Evolutionary conservation across 2,329 filamentous ascomycete species (phyloP), one percentile per base, ranked within the genome.

Genomic region (Ascochyta pisi): DNA sequence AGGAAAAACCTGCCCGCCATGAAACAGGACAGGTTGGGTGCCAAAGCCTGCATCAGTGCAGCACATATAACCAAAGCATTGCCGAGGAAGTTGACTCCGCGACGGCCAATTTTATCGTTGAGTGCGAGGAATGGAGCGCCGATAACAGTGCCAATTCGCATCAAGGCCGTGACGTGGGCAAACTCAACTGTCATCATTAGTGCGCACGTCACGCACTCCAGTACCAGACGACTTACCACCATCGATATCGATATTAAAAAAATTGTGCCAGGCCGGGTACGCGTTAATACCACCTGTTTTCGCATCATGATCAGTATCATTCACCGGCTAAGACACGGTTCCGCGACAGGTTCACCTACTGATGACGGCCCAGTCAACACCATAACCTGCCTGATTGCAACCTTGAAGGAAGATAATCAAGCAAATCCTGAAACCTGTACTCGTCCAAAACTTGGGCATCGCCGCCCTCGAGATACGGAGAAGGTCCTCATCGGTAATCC

Each of bases 281-380:
- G 78, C 70, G 52, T 82, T 81, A 56, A 82, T 80, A 35, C 78
- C 77, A 35, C 52, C 52, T 55, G 4, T 19, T 3, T 9, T 29
- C 34, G 35, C 24, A 27, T 19, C 16, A 13, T 13, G 7, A 16
- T 50, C 44, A 54, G 50, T 15, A 31, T 54, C 3, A 9, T 13
- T 34, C n/a, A 3, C 5, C 8, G 15, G 16, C 19, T 16, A 6
- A 5, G 19, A 3, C 38, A 26, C 10, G 23, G 23, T 6, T 34
- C 15, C 22, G 9, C 13, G 2, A 9, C 10, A 47, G n/a, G 4
- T 9, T 13, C 3, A 37, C 52, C 22, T 31, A 45, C 74, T 68
- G 35, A 82, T 82, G 26, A 82, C 79, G 24, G 77, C 77, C 80
- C 80, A 82, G 58, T 82, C 80, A 37, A 82, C 75, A 57, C 80